These are phyloP conservation scores for Crassisporium funariophilum DNA, from an alignment of 768 basidiomycete species.

Conservation along the genomic window DNA sequence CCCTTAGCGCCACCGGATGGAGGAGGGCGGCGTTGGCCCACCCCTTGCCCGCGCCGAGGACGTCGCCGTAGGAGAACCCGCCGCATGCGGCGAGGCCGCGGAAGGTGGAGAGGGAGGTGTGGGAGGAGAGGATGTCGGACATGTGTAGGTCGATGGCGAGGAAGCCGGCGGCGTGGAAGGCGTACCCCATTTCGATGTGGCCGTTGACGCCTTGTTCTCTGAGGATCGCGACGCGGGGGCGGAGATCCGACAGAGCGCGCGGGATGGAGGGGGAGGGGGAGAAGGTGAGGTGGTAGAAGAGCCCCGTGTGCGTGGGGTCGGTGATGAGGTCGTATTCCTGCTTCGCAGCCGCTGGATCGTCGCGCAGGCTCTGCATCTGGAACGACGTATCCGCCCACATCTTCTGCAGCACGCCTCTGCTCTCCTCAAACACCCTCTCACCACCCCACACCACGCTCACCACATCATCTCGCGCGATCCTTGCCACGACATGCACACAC, in stretches of 20 bases:
- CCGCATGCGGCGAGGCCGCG: slow-evolving; percentile 94
- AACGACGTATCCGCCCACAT: slow-evolving; percentile 96
- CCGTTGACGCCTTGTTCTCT: slow-evolving; percentile 99
- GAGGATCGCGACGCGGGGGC: slow-evolving; percentile 91
- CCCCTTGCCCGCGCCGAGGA: slow-evolving; percentile 94
- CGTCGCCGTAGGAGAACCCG: slow-evolving; percentile 98
- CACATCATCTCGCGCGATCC: slow-evolving; percentile 61
- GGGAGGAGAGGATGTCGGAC: slow-evolving; percentile 88
- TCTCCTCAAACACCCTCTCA: slow-evolving; percentile 60
- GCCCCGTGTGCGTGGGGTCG: slow-evolving; percentile 55
- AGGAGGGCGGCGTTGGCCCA: slow-evolving; percentile 97
- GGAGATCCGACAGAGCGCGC: slow-evolving; percentile 40
- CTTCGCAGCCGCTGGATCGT: slow-evolving; percentile 73
- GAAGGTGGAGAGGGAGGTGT: slow-evolving; percentile 64
- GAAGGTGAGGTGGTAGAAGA: slow-evolving; percentile 80
- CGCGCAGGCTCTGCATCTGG: slow-evolving; percentile 87
- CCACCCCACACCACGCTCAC: no score
- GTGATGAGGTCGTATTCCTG: slow-evolving; percentile 84
- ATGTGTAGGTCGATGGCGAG: slow-evolving; percentile 97
- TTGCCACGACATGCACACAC: slow-evolving; percentile 79
- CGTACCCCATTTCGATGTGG: slow-evolving; percentile 98
- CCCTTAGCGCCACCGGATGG: slow-evolving; percentile 70
- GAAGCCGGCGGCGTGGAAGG: slow-evolving; percentile 93
- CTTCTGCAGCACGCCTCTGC: slow-evolving; percentile 73
- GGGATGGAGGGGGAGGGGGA: slow-evolving; percentile 30